Percentiles rank a stretch among this genome's conserved stretches.
phyloP scores from a whole-genome alignment of 2,329 filamentous ascomycete species.

The Alternaria longipes region DNA sequence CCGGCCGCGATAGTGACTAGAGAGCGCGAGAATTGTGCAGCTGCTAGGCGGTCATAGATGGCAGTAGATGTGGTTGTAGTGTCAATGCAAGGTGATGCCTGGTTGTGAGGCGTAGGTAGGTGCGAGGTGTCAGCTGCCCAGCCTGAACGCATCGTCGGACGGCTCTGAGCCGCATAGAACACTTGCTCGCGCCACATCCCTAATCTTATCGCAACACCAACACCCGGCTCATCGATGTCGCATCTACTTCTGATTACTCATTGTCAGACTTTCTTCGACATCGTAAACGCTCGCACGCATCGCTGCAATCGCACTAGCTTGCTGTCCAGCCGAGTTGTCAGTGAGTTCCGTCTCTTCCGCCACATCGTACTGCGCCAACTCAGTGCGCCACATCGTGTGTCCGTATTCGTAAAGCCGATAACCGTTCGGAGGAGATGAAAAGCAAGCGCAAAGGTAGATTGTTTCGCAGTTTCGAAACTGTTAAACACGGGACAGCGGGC shows the following conservation, averaged over 20 bases:
- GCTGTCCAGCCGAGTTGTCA: not conserved
- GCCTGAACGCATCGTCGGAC: not conserved
- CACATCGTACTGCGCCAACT: not conserved
- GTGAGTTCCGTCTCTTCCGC: not conserved
- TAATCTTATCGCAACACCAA: not conserved
- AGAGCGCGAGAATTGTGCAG: not conserved
- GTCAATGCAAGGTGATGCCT: not conserved
- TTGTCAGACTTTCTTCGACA: not conserved
- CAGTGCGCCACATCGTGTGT: not conserved
- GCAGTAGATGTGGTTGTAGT: not conserved
- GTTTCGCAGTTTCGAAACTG: conserved; percentile 28
- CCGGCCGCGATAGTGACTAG: not conserved
- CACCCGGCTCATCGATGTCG: no score
- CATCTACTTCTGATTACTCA: not conserved
- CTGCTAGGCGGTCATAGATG: not conserved
- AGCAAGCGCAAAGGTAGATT: not conserved
- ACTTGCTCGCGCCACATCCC: not conserved
- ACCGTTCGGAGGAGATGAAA: conserved; percentile 1
- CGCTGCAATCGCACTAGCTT: not conserved
- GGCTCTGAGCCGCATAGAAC: not conserved
- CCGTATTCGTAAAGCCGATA: not conserved
- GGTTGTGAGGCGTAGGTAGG: not conserved
- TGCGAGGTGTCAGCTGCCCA: not conserved
- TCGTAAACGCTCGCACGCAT: not conserved
- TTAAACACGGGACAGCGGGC: conserved; percentile 17